Evolutionary conservation across 495 filamentous ascomycete species (phyloP).

Genomic region (Terfezia claveryi): DNA sequence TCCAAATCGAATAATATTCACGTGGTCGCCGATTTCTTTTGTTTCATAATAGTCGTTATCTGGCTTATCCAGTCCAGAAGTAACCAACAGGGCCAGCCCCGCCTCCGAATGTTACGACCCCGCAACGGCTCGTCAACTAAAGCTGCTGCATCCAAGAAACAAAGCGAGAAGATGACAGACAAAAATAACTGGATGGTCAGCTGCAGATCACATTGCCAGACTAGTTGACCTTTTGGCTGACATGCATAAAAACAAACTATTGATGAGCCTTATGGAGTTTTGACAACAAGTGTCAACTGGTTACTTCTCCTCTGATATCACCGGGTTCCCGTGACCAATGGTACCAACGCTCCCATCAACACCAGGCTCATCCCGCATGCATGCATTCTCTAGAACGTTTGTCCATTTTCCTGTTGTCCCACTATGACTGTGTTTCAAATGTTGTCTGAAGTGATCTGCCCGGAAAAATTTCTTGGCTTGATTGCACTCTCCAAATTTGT

Average conservation of each 20-base stretch:
- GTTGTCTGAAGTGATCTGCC: conserved; percentile 93
- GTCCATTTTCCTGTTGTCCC: conserved; percentile 98
- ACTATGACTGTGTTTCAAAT: conserved; percentile 92
- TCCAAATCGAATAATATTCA: too few species aligned
- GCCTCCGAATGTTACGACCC: too few species aligned
- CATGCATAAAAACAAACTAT: neutral
- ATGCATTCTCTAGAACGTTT: conserved; percentile 88
- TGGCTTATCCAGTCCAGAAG: too few species aligned
- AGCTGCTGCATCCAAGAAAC: neutral
- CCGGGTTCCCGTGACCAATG: neutral
- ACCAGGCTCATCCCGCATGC: conserved; percentile 71
- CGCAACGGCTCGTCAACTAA: neutral
- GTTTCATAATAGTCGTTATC: too few species aligned
- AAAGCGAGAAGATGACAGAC: neutral
- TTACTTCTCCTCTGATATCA: neutral
- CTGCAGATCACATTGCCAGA: neutral
- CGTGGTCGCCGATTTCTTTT: too few species aligned
- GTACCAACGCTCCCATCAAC: neutral
- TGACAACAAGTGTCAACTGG: neutral
- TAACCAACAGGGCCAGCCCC: too few species aligned
- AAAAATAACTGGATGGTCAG: neutral
- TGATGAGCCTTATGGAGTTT: neutral
- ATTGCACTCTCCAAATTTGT: conserved; percentile 97
- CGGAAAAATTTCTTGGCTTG: conserved; percentile 95
- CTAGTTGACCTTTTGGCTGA: neutral